These are phyloP conservation scores for Puya raimondii DNA, from an alignment of 176 grass and related monocot genomes.

Conservation along the genomic window DNA sequence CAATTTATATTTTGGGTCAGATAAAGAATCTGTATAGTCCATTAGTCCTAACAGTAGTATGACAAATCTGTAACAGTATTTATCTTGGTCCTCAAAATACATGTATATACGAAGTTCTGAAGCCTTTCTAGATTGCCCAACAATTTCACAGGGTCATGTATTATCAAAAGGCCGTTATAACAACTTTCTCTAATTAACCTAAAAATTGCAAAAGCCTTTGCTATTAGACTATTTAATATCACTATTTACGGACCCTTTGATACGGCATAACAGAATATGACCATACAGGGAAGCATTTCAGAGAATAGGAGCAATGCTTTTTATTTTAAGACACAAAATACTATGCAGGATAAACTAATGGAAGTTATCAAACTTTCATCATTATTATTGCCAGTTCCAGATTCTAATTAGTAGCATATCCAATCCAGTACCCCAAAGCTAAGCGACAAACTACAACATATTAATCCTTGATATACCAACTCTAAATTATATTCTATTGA, in stretches of 20 bases:
- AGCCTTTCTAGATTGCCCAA: not conserved
- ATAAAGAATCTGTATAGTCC: not conserved
- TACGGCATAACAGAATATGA: too few relatives aligned
- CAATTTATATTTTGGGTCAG: not conserved
- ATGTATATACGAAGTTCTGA: not conserved
- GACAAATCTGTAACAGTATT: not conserved
- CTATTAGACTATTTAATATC: too few relatives aligned
- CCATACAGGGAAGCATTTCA: not conserved
- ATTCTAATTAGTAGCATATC: too few relatives aligned
- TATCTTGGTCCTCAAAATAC: too few relatives aligned
- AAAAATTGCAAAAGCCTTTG: not conserved
- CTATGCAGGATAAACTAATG: not conserved
- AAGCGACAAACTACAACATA: too few relatives aligned
- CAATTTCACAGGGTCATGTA: not conserved
- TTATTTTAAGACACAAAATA: slow-evolving; percentile 3
- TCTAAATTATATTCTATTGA: too few relatives aligned
- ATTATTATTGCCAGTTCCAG: too few relatives aligned
- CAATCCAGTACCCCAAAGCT: too few relatives aligned
- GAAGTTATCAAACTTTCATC: too few relatives aligned
- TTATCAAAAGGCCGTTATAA: not conserved
- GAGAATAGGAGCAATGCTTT: not conserved
- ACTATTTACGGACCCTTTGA: too few relatives aligned
- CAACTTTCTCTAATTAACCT: not conserved
- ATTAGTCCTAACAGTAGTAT: not conserved
- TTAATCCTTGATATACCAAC: too few relatives aligned